These are phyloP conservation scores for Aspergillus conjunctus DNA, from an alignment of 495 filamentous ascomycete genomes.

Conservation along the genomic window DNA sequence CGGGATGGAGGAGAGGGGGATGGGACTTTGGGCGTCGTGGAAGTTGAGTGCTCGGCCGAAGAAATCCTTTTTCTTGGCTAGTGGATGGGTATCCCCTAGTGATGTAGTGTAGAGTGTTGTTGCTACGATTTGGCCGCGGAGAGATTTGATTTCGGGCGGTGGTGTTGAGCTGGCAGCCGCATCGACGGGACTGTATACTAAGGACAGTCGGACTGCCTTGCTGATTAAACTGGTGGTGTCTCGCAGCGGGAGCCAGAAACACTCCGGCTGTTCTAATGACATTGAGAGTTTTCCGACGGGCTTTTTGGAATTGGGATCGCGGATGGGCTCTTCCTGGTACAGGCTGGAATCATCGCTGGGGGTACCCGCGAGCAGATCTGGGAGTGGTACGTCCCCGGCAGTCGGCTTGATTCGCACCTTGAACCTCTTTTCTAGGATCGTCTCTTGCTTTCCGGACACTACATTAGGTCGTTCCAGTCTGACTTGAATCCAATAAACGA, in stretches of 20 bases:
- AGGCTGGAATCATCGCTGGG: slow-evolving; percentile 61
- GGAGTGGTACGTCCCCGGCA: slow-evolving; percentile 63
- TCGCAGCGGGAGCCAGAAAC: slow-evolving; percentile 54
- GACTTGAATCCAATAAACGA: slow-evolving; percentile 64
- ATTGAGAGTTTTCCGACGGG: slow-evolving; percentile 60
- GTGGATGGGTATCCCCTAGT: slow-evolving; percentile 8
- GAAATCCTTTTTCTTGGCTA: slow-evolving; percentile 18
- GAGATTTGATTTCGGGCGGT: slow-evolving; percentile 18
- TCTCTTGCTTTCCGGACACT: slow-evolving; percentile 45
- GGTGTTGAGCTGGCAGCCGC: background rate
- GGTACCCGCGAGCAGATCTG: slow-evolving; percentile 48
- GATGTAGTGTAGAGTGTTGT: slow-evolving; percentile 22
- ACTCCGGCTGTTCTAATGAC: slow-evolving; percentile 62
- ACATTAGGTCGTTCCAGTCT: slow-evolving; percentile 50
- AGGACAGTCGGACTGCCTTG: slow-evolving; percentile 13
- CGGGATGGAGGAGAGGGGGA: slow-evolving; percentile 10
- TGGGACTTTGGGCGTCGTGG: slow-evolving; percentile 7
- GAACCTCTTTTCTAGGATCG: slow-evolving; percentile 28
- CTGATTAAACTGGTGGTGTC: slow-evolving; percentile 18
- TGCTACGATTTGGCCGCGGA: slow-evolving; percentile 16
- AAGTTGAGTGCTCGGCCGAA: slow-evolving; percentile 18
- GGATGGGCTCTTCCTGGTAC: slow-evolving; percentile 56
- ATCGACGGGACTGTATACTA: slow-evolving; percentile 10
- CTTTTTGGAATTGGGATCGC: slow-evolving; percentile 48
- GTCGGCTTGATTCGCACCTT: slow-evolving; percentile 69